Base-by-base conservation (phyloP, 2,329 filamentous ascomycete species). In the Pestalotiopsis sp. region DNA sequence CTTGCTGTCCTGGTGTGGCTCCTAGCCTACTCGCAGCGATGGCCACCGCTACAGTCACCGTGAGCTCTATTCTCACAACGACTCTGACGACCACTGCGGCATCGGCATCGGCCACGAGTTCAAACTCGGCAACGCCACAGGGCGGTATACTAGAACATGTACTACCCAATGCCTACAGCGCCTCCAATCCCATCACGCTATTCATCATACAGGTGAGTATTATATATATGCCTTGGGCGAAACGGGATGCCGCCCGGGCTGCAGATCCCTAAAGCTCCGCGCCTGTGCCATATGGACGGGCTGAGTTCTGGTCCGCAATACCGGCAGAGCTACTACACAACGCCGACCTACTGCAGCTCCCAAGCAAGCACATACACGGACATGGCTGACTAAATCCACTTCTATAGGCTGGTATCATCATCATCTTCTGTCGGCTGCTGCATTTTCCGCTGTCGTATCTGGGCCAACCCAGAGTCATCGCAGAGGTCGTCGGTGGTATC, bases 401-500 rank as follows among this genome's bases (percentile, higher is more conserved):
- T 38, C 23, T 38, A 62, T 71, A 92, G 89, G 90, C 90, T 38
- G 84, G 84, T 68, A 91, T 94, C 66, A 93, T 94, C 74, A 90
- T 94, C 73, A 86, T 92, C 68, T 87, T 93, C 79, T 93, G 91
- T 74, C 89, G 91, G 57, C 78, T 92, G 55, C 84, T 94, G 52
- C 91, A 94, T 76, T 93, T 86, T 78, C 92, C 92, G 55, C 84
- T 94, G 3, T 91, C 90, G 67, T 90, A 88, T 71, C 82, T 94
- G 49, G 88, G 90, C 69, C 92, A 94, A 76, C 92, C 92, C 70
- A 87, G 91, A 67, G 92, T 94, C 69, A 94, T 94, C 72, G 91
- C 92, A 59, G 92, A 94, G 82, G 92, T 94, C 68, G 89, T 94
- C 67, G 91, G 90, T 36, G 92, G 92, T 64, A 92, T 94, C 71